These are phyloP conservation scores for Monosporozyma servazzii DNA, from an alignment of 805 yeast genomes.

Conservation along the genomic window DNA sequence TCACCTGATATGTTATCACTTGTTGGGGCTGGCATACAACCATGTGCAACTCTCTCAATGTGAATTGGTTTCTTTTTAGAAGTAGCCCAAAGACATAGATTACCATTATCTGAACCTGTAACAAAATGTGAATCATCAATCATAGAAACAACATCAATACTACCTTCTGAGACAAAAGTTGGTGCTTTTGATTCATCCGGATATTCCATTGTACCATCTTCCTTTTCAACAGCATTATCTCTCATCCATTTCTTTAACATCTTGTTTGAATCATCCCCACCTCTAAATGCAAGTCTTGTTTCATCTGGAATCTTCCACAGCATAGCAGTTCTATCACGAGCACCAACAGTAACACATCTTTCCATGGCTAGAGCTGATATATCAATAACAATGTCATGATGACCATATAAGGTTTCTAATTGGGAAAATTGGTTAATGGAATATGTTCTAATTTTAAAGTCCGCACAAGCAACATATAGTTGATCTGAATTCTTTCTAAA, in stretches of 20 bases:
- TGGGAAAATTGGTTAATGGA: slow-evolving; percentile 80
- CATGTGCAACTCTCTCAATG: slow-evolving; percentile 68
- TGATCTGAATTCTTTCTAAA: slow-evolving; percentile 80
- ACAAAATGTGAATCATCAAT: slow-evolving; percentile 86
- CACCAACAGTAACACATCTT: slow-evolving; percentile 91
- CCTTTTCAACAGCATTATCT: slow-evolving; percentile 24
- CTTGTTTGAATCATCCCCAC: slow-evolving; percentile 59
- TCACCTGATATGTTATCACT: slow-evolving; percentile 51
- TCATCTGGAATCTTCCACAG: slow-evolving; percentile 96
- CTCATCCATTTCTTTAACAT: slow-evolving; percentile 31
- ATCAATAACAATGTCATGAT: slow-evolving; percentile 82
- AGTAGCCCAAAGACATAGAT: slow-evolving; percentile 78
- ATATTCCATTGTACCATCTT: slow-evolving; percentile 24
- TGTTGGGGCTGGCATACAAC: slow-evolving; percentile 42
- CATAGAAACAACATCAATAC: slow-evolving; percentile 85
- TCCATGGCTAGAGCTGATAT: slow-evolving; percentile 76
- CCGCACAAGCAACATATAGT: slow-evolving; percentile 87
- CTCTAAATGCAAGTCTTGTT: slow-evolving; percentile 84
- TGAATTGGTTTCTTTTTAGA: slow-evolving; percentile 82
- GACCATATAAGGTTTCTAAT: slow-evolving; percentile 87
- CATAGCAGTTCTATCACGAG: slow-evolving; percentile 91
- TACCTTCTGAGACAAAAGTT: slow-evolving; percentile 61
- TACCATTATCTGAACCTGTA: slow-evolving; percentile 94
- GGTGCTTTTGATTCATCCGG: slow-evolving; percentile 29
- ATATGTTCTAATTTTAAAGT: slow-evolving; percentile 79